Evolutionary conservation across 2,329 filamentous ascomycete genomes (phyloP), one percentile per base, ranked within the genome.

Genomic region (Decorospora gaudefroyi): DNA sequence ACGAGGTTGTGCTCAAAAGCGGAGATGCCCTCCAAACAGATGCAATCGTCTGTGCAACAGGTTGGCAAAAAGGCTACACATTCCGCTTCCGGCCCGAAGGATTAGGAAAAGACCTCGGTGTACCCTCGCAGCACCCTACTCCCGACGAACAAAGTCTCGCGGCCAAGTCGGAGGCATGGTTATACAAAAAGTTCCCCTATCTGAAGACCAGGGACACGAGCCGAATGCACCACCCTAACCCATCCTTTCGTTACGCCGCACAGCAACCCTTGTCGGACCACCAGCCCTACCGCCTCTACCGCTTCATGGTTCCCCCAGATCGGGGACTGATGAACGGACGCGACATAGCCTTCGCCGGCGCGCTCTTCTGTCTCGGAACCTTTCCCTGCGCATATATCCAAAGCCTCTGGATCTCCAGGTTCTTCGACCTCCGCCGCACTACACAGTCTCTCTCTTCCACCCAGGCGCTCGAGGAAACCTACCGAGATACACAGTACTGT

Each of bases 401-500:
- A 57, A 65, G 61, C 0, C 62, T 75, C 1, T 76, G 74, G 74
- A 70, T 86, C 19, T 74, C 76, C 0, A 84, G 86, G 0, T 89
- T 83, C 61, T 78, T 91, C 17, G 74, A 78, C 35, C n/a, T n/a
- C n/a, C n/a, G n/a, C n/a, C n/a, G n/a, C n/a, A 74, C 74, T 22
- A 69, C 74, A 25, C 66, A 87, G 6, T 4, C 49, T 1, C 34
- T 49, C 41, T 29, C 53, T 2, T 8, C 36, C 4, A 44, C 53
- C 15, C 37, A 59, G 12, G 33, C 59, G 16, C 44, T 44, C 13
- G 54, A 60, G 28, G 60, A 71, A 21, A 65, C 84, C 0, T 77
- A 84, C 16, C 71, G 90, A 32, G 76, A 86, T 61, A 83, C 78
- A 13, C 81, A 86, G 25, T 92, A 86, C 63, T 84, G 85, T 4